phyloP scores from a whole-genome alignment of 1,284 basidiomycete genomes.

The Malassezia yamatoensis region DNA sequence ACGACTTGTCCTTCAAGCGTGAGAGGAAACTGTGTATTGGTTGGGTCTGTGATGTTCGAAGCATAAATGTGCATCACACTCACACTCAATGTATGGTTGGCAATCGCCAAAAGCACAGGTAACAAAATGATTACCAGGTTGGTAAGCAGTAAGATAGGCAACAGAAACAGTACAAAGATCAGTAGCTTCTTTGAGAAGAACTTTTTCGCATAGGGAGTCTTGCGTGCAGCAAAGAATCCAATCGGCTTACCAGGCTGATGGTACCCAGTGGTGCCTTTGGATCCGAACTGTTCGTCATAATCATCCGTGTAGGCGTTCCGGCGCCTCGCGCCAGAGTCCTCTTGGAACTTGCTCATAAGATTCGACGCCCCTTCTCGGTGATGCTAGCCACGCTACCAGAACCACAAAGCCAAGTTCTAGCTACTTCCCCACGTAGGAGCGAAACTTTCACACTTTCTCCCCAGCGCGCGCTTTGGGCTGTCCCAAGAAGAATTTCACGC shows the following conservation, averaged over 20 bases:
- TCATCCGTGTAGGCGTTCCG: conserved; percentile 6
- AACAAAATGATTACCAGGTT: conserved; percentile 38
- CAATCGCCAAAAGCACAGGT: conserved; percentile 47
- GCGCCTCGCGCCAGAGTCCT: not conserved
- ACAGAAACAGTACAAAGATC: conserved; percentile 35
- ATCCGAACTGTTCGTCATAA: not conserved
- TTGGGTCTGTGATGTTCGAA: conserved; percentile 45
- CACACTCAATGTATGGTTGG: conserved; percentile 46
- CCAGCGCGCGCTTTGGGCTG: too few species aligned
- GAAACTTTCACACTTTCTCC: too few species aligned
- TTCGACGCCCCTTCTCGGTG: not conserved
- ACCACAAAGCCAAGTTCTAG: not conserved
- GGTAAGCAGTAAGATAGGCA: conserved; percentile 32
- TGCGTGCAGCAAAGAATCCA: conserved; percentile 36
- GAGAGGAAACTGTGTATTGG: conserved; percentile 44
- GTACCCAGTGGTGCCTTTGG: not conserved
- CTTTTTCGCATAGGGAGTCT: conserved; percentile 45
- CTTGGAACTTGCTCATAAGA: not conserved
- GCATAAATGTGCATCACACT: conserved; percentile 40
- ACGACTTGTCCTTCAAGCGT: conserved; percentile 45
- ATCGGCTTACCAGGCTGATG: conserved; percentile 35
- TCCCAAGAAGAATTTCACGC: too few species aligned
- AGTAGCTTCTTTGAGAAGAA: conserved; percentile 38
- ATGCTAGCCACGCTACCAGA: not conserved
- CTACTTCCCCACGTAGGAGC: too few species aligned